A percentile compares a stretch with the other conserved stretches of the same genome.
These are phyloP conservation scores for Alternaria ethzedia DNA, from an alignment of 2,329 filamentous ascomycete genomes.

Conservation along the genomic window DNA sequence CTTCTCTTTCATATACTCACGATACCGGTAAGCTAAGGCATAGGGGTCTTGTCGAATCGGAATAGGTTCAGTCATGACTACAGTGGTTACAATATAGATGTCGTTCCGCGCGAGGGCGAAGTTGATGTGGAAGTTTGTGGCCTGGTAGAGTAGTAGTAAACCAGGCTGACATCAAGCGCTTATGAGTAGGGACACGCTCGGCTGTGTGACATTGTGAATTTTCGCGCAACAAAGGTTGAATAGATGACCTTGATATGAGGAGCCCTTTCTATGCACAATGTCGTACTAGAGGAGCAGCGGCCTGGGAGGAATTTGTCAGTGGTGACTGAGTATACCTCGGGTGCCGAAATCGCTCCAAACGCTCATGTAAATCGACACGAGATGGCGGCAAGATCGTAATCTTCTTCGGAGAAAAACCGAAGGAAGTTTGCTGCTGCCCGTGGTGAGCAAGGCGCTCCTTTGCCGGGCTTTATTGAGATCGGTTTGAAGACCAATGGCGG, in stretches of 20 bases:
- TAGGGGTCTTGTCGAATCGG: conserved; percentile 21
- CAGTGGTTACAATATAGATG: not conserved
- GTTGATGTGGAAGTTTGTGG: not conserved
- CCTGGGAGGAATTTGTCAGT: not conserved
- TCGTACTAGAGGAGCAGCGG: not conserved
- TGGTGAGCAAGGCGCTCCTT: not conserved
- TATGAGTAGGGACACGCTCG: not conserved
- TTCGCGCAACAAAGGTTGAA: not conserved
- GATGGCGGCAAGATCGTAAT: not conserved
- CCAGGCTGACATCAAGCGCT: not conserved
- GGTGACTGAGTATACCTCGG: not conserved
- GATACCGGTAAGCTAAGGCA: conserved; percentile 28
- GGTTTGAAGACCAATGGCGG: not conserved
- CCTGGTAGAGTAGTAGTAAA: not conserved
- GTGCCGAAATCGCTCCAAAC: not conserved
- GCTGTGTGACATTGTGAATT: not conserved
- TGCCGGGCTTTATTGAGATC: not conserved
- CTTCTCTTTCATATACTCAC: conserved; percentile 24
- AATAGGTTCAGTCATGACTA: conserved; percentile 18
- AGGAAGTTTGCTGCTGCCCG: not conserved
- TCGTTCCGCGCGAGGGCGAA: not conserved
- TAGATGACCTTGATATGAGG: not conserved
- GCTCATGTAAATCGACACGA: not conserved
- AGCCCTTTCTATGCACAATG: not conserved
- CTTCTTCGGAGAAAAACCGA: not conserved